Conservation (phyloP, 192 early-diverging fungal species). For the Backusella mclennaniae region DNA sequence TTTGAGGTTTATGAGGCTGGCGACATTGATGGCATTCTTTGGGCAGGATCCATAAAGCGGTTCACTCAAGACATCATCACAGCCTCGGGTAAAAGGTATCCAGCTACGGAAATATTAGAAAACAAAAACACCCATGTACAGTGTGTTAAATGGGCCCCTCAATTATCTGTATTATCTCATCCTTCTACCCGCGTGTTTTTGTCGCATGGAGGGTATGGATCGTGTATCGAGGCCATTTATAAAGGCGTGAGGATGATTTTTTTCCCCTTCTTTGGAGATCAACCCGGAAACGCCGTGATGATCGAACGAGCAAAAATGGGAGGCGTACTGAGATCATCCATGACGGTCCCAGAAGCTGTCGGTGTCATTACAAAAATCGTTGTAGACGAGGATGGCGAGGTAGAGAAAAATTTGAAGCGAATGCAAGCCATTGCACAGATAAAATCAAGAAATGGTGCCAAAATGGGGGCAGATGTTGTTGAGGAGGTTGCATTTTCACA, state of each 20-base stretch:
- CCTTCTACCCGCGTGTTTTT: conserved; percentile 16
- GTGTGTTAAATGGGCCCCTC: not conserved
- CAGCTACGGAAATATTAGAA: not conserved
- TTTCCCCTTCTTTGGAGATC: conserved; percentile 24
- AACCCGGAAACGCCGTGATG: not conserved
- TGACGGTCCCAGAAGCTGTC: not conserved
- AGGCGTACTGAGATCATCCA: not conserved
- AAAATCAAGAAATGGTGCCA: not conserved
- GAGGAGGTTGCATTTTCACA: not conserved
- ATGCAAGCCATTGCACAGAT: conserved; percentile 13
- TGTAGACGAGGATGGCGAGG: not conserved
- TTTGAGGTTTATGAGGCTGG: conserved; percentile 17
- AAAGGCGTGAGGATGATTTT: conserved; percentile 23
- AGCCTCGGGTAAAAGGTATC: not conserved
- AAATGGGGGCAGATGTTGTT: conserved; percentile 11
- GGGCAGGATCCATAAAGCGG: conserved; percentile 11
- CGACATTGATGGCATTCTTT: conserved; percentile 35
- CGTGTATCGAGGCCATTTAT: not conserved
- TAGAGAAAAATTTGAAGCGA: conserved; percentile 2
- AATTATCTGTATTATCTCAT: not conserved
- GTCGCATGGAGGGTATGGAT: conserved; percentile 12
- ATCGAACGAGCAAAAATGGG: not conserved
- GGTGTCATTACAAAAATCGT: not conserved
- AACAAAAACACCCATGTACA: not conserved
- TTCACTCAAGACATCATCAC: not conserved